Percentiles rank a stretch among this genome's conserved stretches.
Conservation (phyloP, 805 yeast genomes). For the Zygotorulaspora florentina region DNA sequence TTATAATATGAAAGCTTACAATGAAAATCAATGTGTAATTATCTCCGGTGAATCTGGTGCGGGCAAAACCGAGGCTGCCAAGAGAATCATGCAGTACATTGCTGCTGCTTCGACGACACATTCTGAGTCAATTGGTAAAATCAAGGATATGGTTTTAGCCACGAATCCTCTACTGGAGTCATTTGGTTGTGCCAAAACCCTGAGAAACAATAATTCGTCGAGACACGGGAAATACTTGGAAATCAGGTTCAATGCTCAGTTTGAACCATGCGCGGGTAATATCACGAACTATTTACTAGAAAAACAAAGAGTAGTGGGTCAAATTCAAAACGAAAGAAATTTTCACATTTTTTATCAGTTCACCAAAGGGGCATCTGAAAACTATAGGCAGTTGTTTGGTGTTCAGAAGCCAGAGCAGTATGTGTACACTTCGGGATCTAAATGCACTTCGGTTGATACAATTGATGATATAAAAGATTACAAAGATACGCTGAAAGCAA, state of each 20-base stretch:
- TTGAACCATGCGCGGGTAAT: slow-evolving; percentile 91
- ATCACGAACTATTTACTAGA: slow-evolving; percentile 92
- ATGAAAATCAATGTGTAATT: slow-evolving; percentile 94
- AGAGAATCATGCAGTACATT: slow-evolving; percentile 94
- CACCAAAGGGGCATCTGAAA: slow-evolving; percentile 84
- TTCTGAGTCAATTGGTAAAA: slow-evolving; percentile 68
- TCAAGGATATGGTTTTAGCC: slow-evolving; percentile 96
- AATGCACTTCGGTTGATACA: slow-evolving; percentile 81
- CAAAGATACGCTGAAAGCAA: slow-evolving; percentile 75
- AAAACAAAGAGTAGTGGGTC: slow-evolving; percentile 96
- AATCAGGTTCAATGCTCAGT: slow-evolving; percentile 74
- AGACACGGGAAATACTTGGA: slow-evolving; percentile 96
- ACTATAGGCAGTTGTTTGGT: slow-evolving; percentile 79
- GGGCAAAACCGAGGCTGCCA: slow-evolving; percentile 97
- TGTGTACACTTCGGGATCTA: slow-evolving; percentile 79
- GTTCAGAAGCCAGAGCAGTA: slow-evolving; percentile 93
- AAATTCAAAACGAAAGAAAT: slow-evolving; percentile 86
- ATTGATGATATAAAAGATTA: slow-evolving; percentile 81
- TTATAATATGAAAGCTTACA: slow-evolving; percentile 88
- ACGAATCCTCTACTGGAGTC: slow-evolving; percentile 98
- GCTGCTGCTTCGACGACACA: slow-evolving; percentile 73
- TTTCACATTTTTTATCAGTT: slow-evolving; percentile 96
- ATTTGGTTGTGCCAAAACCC: slow-evolving; percentile 96
- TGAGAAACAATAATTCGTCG: slow-evolving; percentile 95
- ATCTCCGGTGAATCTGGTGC: slow-evolving; percentile 98